Evolutionary conservation across 371 early-diverging fungal genomes (phyloP), one percentile per base, ranked within the genome.

Genomic region (Zancudomyces culisetae): DNA sequence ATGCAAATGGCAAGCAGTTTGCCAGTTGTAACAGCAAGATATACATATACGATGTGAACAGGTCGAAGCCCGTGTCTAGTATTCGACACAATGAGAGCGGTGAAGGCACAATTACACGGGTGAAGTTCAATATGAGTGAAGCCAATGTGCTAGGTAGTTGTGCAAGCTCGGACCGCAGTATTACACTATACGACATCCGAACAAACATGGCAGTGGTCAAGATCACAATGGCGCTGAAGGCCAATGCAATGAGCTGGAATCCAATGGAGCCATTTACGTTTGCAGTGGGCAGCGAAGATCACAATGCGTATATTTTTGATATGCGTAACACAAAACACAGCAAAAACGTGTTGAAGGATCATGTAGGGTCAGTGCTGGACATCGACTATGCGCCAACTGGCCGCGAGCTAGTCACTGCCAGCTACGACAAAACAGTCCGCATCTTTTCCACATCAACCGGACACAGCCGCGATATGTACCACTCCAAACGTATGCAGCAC

Each of bases 341-440:
- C 2, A 64, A 74, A 45, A 87, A 84, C 56, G 79, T 89, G 1
- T 73, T 84, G 57, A 90, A 90, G 63, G 97, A 92, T 55, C 99
- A 99, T 63, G 93, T 93, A 2, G 90, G 90, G 27, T 92, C 99
- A 8, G 88, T 99, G 27, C 73, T 96, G 71, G 93, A 91, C 56
- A 74, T 98, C 6, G 95, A 96, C 72, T 98, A 87, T 69, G 83
- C 90, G 23, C 97, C 98, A n/a, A 94, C 93, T 18, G 99, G 98
- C 40, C 79, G 83, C 62, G 89, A 96, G 58, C 72, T 98, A 61
- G 94, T 91, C 15, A 90, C 95, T 40, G 98, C 94, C 42, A 81
- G 87, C 20, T 94, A 91, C 58, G 98, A 99, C 67, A 79, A 85
- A 49, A 83, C 96, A 0, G 67, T 99, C n/a, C 80, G 98, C 50